Base-by-base conservation (phyloP, 192 early-diverging fungal species). In the Chytriomyces hyalinus region DNA sequence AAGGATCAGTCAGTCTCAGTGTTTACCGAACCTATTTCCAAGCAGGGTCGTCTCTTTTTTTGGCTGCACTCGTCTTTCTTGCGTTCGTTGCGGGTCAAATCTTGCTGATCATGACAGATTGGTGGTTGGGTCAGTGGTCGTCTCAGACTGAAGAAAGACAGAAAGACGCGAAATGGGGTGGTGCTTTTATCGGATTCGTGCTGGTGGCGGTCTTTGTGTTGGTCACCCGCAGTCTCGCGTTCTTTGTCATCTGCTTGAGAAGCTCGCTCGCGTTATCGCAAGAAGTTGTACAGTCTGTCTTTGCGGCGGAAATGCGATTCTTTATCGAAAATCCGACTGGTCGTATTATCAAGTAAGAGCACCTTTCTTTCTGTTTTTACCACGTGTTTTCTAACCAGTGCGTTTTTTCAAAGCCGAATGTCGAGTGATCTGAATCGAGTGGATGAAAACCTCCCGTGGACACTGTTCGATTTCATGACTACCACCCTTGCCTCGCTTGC, bases 271-370 rank as follows among this genome's bases (percentile, higher is more conserved):
- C 36, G 2, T 53, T 88, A 65, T 90, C 87, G 50, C 57, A 61
- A 48, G 63, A 76, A 6, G 86, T 89, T 83, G 49, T 85, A 11
- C 49, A 77, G 4, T 22, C 53, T 6, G 84, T 92, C 1, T 82
- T 93, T 67, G 57, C 60, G 20, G 78, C 84, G 4, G 86, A 87
- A n/a, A 83, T 93, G 78, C 71, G 75, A 26, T 91, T 91, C 67
- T 93, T 95, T 70, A 74, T 87, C 2, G 77, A 67, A 61, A 87
- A 89, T 72, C 86, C 92, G 0, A 87, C 88, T 9, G 94, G 93
- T 10, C 81, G 87, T 15, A 82, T 94, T 6, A 67, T 93, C 59
- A 87, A 91, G 17, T 85, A 75, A 15, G 17, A n/a, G 4, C 3
- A 85, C 64, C 85, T 90, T 36, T 48, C 57, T n/a, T 59, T 59